phyloP scores from a whole-genome alignment of 2,329 filamentous ascomycete genomes.

The Scytalidium lignicola region DNA sequence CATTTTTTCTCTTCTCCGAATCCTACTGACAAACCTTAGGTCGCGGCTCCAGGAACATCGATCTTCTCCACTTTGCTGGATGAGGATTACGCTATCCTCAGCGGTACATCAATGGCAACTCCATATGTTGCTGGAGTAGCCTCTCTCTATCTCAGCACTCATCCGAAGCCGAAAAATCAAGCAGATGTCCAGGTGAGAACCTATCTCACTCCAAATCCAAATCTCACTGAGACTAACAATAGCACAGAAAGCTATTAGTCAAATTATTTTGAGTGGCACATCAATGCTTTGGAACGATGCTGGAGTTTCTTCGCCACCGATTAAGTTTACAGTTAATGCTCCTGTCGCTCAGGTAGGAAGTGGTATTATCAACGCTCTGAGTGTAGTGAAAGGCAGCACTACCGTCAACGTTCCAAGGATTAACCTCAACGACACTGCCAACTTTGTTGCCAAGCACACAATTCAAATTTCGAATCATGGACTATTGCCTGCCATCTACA shows the following conservation, averaged over 20 bases:
- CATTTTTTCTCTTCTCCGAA: background rate
- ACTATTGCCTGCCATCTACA: background rate
- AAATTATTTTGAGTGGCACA: background rate
- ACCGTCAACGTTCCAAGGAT: background rate
- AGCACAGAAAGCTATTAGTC: background rate
- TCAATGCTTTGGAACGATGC: background rate
- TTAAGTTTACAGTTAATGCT: background rate
- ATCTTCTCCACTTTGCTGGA: constrained; percentile 6
- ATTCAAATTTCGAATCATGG: constrained; percentile 6
- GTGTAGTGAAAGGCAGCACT: background rate
- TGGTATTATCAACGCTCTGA: background rate
- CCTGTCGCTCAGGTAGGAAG: background rate
- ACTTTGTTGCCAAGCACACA: background rate
- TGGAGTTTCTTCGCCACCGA: background rate
- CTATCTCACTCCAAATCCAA: background rate
- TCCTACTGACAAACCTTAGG: constrained; percentile 4
- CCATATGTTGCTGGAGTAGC: constrained; percentile 12
- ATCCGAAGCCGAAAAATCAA: constrained; percentile 1
- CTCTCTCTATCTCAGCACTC: constrained; percentile 7
- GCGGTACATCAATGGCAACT: constrained; percentile 12
- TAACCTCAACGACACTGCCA: constrained; percentile 8
- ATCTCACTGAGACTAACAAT: background rate
- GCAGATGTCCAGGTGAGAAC: background rate
- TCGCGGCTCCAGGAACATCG: constrained; percentile 7
- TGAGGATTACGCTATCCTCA: constrained; percentile 4